A percentile compares a stretch with the other conserved stretches of the same genome.
phyloP scores from a whole-genome alignment of 257 asterid species.

The Scutellaria minor region DNA sequence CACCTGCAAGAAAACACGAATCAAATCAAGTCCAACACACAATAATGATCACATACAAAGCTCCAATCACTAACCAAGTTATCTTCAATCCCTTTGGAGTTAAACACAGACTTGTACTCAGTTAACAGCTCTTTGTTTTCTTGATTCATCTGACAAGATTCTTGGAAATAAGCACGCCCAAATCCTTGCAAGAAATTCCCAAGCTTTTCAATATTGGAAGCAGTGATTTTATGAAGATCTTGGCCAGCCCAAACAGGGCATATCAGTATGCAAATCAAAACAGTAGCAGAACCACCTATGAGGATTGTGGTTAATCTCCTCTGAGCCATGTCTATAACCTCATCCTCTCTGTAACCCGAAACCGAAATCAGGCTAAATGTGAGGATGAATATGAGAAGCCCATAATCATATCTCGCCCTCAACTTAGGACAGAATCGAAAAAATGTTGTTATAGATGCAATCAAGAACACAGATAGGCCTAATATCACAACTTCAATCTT shows the following conservation, averaged over 20 bases:
- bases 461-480: constrained; percentile 47
- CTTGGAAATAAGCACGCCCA: constrained; percentile 53
- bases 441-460: constrained; percentile 56
- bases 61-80: constrained; percentile 48
- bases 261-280: constrained; percentile 49
- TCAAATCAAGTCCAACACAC: constrained; percentile 3
- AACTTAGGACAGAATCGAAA: constrained; percentile 60
- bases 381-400: constrained; percentile 63
- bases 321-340: constrained; percentile 54
- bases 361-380: constrained; percentile 65
- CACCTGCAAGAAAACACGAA: constrained; percentile 40
- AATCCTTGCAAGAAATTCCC: constrained; percentile 67
- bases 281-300: constrained; percentile 56
- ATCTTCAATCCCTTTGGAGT: constrained; percentile 60
- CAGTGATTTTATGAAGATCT: constrained; percentile 63
- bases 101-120: constrained; percentile 52
- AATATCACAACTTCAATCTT: constrained; percentile 44
- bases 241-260: constrained; percentile 84
- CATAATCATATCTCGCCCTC: constrained; percentile 79
- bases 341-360: constrained; percentile 66
- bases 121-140: constrained; percentile 39
- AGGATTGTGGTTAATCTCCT: constrained; percentile 61
- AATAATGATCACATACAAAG: not conserved
- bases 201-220: constrained; percentile 63
- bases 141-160: constrained; percentile 25